Conservation (phyloP, 2,329 filamentous ascomycete genomes). For the Pseudocercospora fijiensis region DNA sequence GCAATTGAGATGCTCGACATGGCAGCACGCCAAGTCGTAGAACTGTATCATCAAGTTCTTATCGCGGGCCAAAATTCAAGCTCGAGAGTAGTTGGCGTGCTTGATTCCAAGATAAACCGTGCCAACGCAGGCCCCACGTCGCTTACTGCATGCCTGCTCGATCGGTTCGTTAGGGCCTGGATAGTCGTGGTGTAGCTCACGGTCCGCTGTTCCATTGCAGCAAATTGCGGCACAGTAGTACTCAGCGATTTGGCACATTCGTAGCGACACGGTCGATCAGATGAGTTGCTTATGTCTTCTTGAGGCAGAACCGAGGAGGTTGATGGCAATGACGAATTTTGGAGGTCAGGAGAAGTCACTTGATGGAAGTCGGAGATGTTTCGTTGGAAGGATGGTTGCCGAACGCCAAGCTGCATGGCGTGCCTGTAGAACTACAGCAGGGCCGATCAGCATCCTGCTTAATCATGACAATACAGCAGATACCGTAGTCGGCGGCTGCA, state of each 20-base stretch:
- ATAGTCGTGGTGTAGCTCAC: slow-evolving; percentile 1
- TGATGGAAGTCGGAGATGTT: neutral
- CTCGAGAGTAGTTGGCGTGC: neutral
- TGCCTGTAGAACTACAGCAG: neutral
- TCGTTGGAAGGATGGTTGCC: neutral
- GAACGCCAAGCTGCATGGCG: neutral
- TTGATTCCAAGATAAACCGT: neutral
- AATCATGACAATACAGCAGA: neutral
- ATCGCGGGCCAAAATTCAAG: slow-evolving; percentile 7
- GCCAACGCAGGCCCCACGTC: slow-evolving; percentile 2
- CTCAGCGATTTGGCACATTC: neutral
- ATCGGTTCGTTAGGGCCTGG: neutral
- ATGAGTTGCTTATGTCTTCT: neutral
- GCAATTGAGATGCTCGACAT: slow-evolving; percentile 17
- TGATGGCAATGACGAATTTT: neutral
- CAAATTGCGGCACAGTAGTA: neutral
- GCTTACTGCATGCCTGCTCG: slow-evolving; percentile 9
- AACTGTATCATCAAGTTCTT: neutral
- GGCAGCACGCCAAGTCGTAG: neutral
- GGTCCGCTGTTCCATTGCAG: neutral
- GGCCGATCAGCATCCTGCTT: neutral
- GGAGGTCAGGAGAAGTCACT: neutral
- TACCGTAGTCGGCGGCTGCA: neutral
- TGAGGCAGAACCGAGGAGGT: neutral
- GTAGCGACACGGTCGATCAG: neutral